A percentile compares a stretch with the other conserved stretches of the same genome.
phyloP scores from a whole-genome alignment of 768 basidiomycete genomes.

The Suillus occidentalis region DNA sequence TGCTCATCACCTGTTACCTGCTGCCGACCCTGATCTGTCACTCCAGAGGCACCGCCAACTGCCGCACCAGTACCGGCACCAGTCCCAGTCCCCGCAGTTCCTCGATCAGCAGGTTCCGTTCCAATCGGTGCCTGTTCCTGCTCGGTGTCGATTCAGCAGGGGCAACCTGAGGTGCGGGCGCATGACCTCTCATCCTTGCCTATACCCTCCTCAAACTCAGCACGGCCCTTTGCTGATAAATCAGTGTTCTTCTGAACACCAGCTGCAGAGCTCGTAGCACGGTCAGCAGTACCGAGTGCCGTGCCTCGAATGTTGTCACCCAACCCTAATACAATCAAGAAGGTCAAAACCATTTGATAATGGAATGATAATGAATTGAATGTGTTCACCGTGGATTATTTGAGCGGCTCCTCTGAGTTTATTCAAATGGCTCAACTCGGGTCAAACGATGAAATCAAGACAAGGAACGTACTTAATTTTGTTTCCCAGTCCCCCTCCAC shows the following conservation, averaged over 20 bases:
- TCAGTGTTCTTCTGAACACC: conserved; percentile 35
- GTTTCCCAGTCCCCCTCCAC: conserved; percentile 15
- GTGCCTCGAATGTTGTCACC: conserved; percentile 49
- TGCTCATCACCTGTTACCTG: background rate
- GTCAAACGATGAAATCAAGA: background rate
- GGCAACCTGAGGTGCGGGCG: background rate
- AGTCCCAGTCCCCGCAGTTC: background rate
- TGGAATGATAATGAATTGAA: background rate
- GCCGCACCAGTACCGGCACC: background rate
- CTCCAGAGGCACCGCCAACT: background rate
- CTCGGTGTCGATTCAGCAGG: background rate
- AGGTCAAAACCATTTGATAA: background rate
- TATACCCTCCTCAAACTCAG: conserved; percentile 43
- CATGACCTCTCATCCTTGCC: conserved; percentile 26
- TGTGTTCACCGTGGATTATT: conserved; percentile 34
- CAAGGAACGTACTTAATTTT: conserved; percentile 15
- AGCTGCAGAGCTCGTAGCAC: conserved; percentile 24
- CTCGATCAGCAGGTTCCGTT: background rate
- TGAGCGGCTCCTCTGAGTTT: conserved; percentile 35
- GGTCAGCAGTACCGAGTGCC: conserved; percentile 40
- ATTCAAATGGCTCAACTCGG: background rate
- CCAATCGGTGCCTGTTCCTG: background rate
- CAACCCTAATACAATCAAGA: conserved; percentile 29
- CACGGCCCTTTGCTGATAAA: conserved; percentile 36
- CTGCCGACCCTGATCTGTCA: background rate